A percentile compares a stretch with the other conserved stretches of the same genome.
These are phyloP conservation scores for Madurella fahalii DNA, from an alignment of 2,329 filamentous ascomycete species.

Conservation along the genomic window DNA sequence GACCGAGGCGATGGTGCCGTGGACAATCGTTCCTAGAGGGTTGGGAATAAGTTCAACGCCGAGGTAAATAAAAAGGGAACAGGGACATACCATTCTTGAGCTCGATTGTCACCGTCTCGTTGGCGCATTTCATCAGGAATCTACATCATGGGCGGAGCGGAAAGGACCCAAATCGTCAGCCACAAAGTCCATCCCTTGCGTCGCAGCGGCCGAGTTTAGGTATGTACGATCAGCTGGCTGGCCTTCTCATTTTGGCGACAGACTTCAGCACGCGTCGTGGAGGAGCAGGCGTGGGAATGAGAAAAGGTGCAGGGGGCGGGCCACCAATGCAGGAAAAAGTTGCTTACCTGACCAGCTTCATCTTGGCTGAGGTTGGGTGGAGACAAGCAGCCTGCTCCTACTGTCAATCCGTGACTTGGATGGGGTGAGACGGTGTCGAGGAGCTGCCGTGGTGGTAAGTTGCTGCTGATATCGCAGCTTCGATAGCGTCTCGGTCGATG, in stretches of 20 bases:
- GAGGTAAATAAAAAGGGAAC: neutral
- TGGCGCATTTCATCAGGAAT: constrained; percentile 98
- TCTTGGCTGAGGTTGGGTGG: constrained; percentile 49
- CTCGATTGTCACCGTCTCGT: constrained; percentile 97
- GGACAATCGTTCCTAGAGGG: constrained; percentile 72
- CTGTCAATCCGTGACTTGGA: neutral
- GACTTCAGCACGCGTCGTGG: constrained; percentile 40
- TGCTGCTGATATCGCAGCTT: neutral
- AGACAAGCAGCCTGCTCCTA: constrained; percentile 10
- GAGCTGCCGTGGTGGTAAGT: neutral
- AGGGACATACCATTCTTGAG: constrained; percentile 80
- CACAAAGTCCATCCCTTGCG: constrained; percentile 19
- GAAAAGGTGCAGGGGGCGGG: constrained; percentile 14
- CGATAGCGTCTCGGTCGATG: neutral
- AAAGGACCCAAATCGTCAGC: constrained; percentile 28
- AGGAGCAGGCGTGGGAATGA: neutral
- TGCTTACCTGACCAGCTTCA: constrained; percentile 95
- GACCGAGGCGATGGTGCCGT: constrained; percentile 94
- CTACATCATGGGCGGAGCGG: constrained; percentile 43
- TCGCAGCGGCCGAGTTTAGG: neutral
- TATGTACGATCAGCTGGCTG: neutral
- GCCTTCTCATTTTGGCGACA: neutral
- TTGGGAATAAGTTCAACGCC: neutral
- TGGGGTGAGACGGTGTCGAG: neutral
- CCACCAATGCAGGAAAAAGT: constrained; percentile 24